Evolutionary conservation across 306 rosid species (phyloP).

Genomic region (Begonia masoniana): DNA sequence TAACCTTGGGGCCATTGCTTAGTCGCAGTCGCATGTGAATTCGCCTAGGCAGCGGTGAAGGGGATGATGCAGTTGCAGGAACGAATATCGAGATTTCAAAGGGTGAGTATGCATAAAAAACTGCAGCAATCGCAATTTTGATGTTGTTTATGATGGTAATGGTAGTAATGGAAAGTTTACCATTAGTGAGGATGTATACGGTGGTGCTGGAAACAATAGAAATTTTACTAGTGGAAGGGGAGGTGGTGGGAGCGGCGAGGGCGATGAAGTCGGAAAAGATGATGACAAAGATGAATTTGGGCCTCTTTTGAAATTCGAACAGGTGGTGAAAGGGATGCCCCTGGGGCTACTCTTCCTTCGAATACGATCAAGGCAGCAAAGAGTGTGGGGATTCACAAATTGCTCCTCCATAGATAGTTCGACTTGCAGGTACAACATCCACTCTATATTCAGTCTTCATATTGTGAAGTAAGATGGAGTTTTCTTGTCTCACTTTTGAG

Average conservation of each 20-base stretch:
- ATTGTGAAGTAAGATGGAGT: too few relatives aligned
- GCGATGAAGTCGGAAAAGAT: constrained; percentile 8
- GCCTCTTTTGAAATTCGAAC: constrained; percentile 31
- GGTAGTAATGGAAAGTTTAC: constrained; percentile 14
- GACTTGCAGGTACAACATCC: constrained; percentile 28
- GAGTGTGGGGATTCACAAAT: constrained; percentile 29
- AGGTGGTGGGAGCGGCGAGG: constrained; percentile 10
- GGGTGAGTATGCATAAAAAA: constrained; percentile 14
- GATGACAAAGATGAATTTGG: constrained; percentile 33
- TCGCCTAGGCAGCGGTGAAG: constrained; percentile 11
- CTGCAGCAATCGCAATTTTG: constrained; percentile 16
- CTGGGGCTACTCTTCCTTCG: constrained; percentile 30
- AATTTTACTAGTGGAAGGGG: constrained; percentile 9
- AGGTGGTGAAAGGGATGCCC: constrained; percentile 26
- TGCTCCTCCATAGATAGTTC: constrained; percentile 31
- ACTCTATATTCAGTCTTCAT: not conserved
- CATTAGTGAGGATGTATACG: not conserved
- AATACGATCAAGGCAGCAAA: constrained; percentile 39
- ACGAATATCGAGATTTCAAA: constrained; percentile 21
- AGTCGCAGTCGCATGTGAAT: constrained; percentile 21
- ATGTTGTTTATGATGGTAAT: constrained; percentile 17
- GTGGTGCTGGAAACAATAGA: constrained; percentile 17
- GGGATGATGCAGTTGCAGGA: constrained; percentile 13
- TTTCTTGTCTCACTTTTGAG: too few relatives aligned
- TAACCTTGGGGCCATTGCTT: constrained; percentile 14